Conservation (phyloP, 352 stramenopile species). For the Peronospora destructor region DNA sequence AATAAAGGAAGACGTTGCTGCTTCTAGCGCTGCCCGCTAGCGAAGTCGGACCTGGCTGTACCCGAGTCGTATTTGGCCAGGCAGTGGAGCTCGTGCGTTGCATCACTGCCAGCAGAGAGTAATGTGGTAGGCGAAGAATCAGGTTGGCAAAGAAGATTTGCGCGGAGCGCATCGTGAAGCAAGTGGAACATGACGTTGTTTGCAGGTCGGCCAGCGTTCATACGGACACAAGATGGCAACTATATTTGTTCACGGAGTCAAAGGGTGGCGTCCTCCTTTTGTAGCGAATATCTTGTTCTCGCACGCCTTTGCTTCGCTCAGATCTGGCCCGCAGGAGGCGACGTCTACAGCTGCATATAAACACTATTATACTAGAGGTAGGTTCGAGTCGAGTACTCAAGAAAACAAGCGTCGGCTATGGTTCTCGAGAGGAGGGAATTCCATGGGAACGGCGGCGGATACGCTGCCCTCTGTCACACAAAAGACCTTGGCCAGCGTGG, state of each 20-base stretch:
- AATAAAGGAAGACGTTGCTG: not conserved
- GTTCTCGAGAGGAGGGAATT: slow-evolving; percentile 33
- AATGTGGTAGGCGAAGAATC: slow-evolving; percentile 11
- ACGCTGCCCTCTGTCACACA: slow-evolving; percentile 30
- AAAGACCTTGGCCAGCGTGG: slow-evolving; percentile 32
- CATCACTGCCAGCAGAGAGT: not conserved
- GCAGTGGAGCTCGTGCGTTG: slow-evolving; percentile 3
- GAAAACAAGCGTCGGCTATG: slow-evolving; percentile 29
- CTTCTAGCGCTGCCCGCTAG: not conserved
- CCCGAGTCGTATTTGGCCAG: not conserved
- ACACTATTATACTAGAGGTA: slow-evolving; percentile 27
- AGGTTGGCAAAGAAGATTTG: slow-evolving; percentile 1
- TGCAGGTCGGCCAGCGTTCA: not conserved
- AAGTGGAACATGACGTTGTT: not conserved
- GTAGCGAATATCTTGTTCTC: slow-evolving; percentile 1
- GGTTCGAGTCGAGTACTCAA: slow-evolving; percentile 7
- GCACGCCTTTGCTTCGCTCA: not conserved
- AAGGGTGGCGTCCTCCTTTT: slow-evolving; percentile 8
- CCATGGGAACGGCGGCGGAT: slow-evolving; percentile 28
- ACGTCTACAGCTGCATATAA: slow-evolving; percentile 17
- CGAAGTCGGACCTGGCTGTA: not conserved
- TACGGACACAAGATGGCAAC: slow-evolving; percentile 1
- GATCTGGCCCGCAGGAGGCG: not conserved
- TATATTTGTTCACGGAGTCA: slow-evolving; percentile 17
- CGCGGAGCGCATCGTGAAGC: not conserved